phyloP scores from a whole-genome alignment of 352 stramenopile species.

The Phytophthora europaea region DNA sequence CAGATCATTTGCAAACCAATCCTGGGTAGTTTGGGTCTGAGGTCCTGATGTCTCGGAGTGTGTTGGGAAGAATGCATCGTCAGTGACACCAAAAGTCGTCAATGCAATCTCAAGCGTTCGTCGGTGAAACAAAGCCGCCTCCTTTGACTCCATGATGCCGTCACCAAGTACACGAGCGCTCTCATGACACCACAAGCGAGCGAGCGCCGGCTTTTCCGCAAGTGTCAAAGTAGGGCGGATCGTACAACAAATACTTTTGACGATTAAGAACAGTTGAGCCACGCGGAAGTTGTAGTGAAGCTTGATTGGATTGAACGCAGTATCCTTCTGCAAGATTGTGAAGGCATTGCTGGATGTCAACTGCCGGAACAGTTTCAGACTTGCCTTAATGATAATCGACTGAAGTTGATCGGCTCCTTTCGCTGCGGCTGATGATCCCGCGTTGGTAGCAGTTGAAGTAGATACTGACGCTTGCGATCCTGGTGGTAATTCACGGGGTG shows the following conservation, averaged over 20 bases:
- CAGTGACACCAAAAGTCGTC: slow-evolving; percentile 51
- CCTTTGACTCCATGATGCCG: slow-evolving; percentile 45
- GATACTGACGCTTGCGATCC: not conserved
- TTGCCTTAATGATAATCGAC: slow-evolving; percentile 61
- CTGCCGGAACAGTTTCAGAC: slow-evolving; percentile 60
- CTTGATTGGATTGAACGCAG: slow-evolving; percentile 36
- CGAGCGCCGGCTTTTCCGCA: slow-evolving; percentile 58
- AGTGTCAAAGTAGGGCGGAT: slow-evolving; percentile 40
- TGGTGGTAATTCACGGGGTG: not conserved
- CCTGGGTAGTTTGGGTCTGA: slow-evolving; percentile 32
- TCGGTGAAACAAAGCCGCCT: slow-evolving; percentile 53
- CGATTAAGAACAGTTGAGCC: slow-evolving; percentile 53
- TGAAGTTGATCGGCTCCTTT: slow-evolving; percentile 54
- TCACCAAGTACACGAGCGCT: slow-evolving; percentile 64
- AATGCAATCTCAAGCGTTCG: slow-evolving; percentile 57
- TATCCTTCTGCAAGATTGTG: slow-evolving; percentile 22
- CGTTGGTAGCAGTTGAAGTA: not conserved
- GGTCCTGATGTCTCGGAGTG: slow-evolving; percentile 13
- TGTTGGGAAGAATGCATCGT: slow-evolving; percentile 49
- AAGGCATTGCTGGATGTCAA: slow-evolving; percentile 48
- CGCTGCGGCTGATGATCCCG: not conserved
- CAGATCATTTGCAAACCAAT: slow-evolving; percentile 61
- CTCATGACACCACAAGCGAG: slow-evolving; percentile 83
- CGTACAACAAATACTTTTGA: slow-evolving; percentile 57
- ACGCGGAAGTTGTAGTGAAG: slow-evolving; percentile 64